phyloP scores from a whole-genome alignment of 192 early-diverging fungal species.

The Funneliformis mosseae region DNA sequence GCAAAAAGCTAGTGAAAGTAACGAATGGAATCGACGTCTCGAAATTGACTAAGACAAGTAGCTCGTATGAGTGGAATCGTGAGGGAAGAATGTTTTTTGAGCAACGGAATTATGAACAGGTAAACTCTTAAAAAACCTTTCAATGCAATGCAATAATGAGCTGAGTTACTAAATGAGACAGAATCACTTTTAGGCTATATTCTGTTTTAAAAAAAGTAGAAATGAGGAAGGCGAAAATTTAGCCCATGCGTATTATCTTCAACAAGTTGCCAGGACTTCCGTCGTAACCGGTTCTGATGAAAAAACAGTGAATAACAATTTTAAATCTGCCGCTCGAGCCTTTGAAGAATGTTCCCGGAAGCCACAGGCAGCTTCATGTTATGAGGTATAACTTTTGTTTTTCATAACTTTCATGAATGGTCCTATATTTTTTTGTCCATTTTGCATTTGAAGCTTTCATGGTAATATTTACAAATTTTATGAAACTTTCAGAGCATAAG shows the following conservation, averaged over 20 bases:
- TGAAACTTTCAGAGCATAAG: neutral
- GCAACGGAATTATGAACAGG: slow-evolving; percentile 15
- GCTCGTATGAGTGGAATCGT: neutral
- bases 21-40: neutral
- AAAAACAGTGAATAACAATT: neutral
- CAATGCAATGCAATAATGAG: neutral
- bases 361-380: slow-evolving; percentile 11
- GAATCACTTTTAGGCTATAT: slow-evolving; percentile 18
- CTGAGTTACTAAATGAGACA: neutral
- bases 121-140: slow-evolving; percentile 2
- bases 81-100: slow-evolving; percentile 11
- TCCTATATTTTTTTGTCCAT: too few species aligned
- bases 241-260: slow-evolving; percentile 11
- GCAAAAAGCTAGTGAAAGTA: slow-evolving; percentile 4
- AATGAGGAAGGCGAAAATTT: neutral
- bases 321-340: neutral
- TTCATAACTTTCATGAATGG: too few species aligned
- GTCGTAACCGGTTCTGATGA: slow-evolving; percentile 13
- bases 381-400: too few species aligned
- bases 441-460: too few species aligned
- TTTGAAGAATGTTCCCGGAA: slow-evolving; percentile 4
- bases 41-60: slow-evolving; percentile 16
- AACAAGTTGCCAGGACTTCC: slow-evolving; percentile 9
- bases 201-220: slow-evolving; percentile 19
- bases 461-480: too few species aligned